Conservation (phyloP, 2,329 filamentous ascomycete species). For the Onygena corvina region DNA sequence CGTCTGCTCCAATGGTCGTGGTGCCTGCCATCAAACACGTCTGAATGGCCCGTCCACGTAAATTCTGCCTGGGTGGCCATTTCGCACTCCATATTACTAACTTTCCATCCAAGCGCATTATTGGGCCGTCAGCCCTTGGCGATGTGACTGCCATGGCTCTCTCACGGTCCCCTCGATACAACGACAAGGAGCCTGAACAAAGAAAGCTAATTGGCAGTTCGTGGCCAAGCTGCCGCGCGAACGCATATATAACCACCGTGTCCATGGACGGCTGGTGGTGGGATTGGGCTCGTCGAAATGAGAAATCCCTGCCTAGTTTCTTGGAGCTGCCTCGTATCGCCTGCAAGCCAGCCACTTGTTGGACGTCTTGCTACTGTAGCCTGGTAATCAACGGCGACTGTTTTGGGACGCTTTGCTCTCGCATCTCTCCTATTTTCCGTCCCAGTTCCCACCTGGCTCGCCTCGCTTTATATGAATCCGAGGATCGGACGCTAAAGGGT, state of each 20-base stretch:
- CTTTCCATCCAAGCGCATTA: background rate
- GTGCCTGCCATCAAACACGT: too few species aligned
- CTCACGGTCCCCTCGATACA: background rate
- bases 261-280: background rate
- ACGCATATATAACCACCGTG: background rate
- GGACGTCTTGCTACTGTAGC: background rate
- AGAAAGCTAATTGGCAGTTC: conserved; percentile 4
- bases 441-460: background rate
- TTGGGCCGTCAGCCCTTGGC: background rate
- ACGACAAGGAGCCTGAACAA: conserved; percentile 12
- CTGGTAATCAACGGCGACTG: background rate
- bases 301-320: background rate
- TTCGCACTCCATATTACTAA: too few species aligned
- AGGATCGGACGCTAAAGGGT: background rate
- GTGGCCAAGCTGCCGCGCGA: background rate
- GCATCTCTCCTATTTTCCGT: background rate
- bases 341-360: background rate
- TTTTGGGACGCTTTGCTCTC: background rate
- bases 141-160: background rate
- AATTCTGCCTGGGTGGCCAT: too few species aligned
- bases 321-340: conserved; percentile 1
- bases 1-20: too few species aligned
- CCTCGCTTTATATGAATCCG: background rate
- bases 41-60: too few species aligned
- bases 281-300: background rate